These are phyloP conservation scores for Fusarium sp. DNA, from an alignment of 2,329 filamentous ascomycete genomes.

Conservation along the genomic window DNA sequence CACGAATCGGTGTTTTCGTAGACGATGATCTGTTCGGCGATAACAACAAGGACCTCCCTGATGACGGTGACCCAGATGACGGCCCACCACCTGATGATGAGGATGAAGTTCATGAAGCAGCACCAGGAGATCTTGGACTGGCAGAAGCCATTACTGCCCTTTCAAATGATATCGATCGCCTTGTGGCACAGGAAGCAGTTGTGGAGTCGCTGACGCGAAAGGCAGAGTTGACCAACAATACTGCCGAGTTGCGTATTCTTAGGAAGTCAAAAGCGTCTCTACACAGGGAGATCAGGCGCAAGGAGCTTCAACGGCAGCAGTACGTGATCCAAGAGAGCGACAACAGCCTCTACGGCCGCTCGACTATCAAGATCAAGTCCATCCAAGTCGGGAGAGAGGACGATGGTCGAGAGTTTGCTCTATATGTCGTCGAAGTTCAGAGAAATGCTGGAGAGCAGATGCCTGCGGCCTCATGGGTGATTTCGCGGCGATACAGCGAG, in stretches of 20 bases:
- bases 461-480: conserved; percentile 93
- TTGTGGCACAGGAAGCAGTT: conserved; percentile 88
- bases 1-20: conserved; percentile 90
- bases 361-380: conserved; percentile 88
- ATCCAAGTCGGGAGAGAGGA: conserved; percentile 93
- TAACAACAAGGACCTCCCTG: conserved; percentile 85
- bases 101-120: conserved; percentile 92
- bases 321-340: conserved; percentile 98
- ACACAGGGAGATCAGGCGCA: conserved; percentile 89
- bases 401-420: conserved; percentile 90
- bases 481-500: conserved; percentile 94
- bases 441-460: conserved; percentile 93
- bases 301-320: conserved; percentile 95
- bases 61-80: conserved; percentile 77
- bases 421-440: conserved; percentile 93
- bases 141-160: conserved; percentile 91
- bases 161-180: conserved; percentile 89
- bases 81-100: conserved; percentile 68
- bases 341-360: conserved; percentile 93
- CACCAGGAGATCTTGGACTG: conserved; percentile 91
- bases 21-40: conserved; percentile 95
- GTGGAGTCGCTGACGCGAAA: conserved; percentile 92
- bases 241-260: conserved; percentile 89
- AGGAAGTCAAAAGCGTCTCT: conserved; percentile 94
- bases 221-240: conserved; percentile 97